A percentile compares a stretch with the other conserved stretches of the same genome.
Conservation (phyloP, 495 filamentous ascomycete genomes). For the Venustampulla echinocandica region DNA sequence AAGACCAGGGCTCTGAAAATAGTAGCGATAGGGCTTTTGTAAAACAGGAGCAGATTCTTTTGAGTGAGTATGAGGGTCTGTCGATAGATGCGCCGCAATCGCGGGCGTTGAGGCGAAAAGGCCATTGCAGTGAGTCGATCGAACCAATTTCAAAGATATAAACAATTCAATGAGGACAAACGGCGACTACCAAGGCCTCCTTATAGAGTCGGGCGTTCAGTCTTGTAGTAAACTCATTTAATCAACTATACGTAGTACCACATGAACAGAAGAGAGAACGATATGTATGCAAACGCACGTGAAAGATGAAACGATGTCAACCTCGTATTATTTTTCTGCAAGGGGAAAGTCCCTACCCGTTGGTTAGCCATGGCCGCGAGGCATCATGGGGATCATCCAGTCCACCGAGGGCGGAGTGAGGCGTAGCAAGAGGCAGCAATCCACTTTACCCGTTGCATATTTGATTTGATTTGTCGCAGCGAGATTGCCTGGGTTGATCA, state of each 20-base stretch:
- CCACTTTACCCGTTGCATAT: too few relatives aligned
- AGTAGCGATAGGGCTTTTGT: slow-evolving; percentile 14
- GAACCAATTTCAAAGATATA: background rate
- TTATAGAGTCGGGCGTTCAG: too few relatives aligned
- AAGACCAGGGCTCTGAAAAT: slow-evolving; percentile 14
- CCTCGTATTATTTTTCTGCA: too few relatives aligned
- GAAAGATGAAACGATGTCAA: too few relatives aligned
- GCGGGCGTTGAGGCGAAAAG: slow-evolving; percentile 10
- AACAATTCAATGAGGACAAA: background rate
- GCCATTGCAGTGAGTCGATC: background rate
- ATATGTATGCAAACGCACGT: background rate
- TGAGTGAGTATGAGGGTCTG: slow-evolving; percentile 16
- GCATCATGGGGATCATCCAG: too few relatives aligned
- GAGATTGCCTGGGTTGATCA: too few relatives aligned
- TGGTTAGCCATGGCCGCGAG: too few relatives aligned
- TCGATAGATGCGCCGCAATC: slow-evolving; percentile 16
- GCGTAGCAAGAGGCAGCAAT: too few relatives aligned
- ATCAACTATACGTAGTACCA: background rate
- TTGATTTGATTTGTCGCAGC: too few relatives aligned
- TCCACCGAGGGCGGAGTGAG: too few relatives aligned
- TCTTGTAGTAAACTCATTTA: background rate
- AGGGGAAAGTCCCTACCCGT: too few relatives aligned
- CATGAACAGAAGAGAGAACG: background rate
- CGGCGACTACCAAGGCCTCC: too few relatives aligned
- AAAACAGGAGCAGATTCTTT: slow-evolving; percentile 21